Conservation (phyloP, 257 asterid species). For the Nicotiana tabacum region DNA sequence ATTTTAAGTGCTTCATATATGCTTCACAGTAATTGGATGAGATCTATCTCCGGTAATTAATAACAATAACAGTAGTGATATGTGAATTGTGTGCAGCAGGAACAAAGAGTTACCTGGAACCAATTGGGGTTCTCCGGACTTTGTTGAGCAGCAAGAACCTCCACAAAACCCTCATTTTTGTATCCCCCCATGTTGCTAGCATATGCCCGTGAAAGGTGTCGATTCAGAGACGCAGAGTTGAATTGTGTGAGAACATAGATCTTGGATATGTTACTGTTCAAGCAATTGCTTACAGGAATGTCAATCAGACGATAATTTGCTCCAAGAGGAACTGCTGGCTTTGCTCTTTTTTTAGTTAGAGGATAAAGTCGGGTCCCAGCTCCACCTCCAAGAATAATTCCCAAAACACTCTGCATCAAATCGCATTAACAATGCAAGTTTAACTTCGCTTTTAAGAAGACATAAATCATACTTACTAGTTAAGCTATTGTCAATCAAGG, state of each 20-base stretch:
- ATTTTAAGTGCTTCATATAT: not conserved
- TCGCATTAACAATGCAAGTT: not conserved
- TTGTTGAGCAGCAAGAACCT: conserved; percentile 98
- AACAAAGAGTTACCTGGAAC: conserved; percentile 59
- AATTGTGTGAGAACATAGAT: conserved; percentile 94
- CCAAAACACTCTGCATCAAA: conserved; percentile 75
- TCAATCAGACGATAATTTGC: conserved; percentile 90
- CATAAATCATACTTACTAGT: not conserved
- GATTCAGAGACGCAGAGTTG: conserved; percentile 94
- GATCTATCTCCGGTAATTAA: not conserved
- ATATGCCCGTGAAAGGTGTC: conserved; percentile 91
- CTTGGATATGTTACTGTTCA: conserved; percentile 85
- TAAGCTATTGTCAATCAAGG: not conserved
- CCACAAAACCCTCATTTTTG: conserved; percentile 90
- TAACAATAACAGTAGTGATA: not conserved
- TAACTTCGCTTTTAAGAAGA: not conserved
- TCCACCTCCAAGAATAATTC: conserved; percentile 93
- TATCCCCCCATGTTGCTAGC: conserved; percentile 91
- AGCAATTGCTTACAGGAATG: conserved; percentile 95
- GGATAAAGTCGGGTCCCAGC: conserved; percentile 97
- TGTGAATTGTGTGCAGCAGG: not conserved
- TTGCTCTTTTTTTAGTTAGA: conserved; percentile 87
- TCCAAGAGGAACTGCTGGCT: conserved; percentile 97
- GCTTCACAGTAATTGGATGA: not conserved
- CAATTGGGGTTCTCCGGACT: conserved; percentile 97